These are phyloP conservation scores for Chaetomium sp. DNA, from an alignment of 2,329 filamentous ascomycete species.

Conservation along the genomic window DNA sequence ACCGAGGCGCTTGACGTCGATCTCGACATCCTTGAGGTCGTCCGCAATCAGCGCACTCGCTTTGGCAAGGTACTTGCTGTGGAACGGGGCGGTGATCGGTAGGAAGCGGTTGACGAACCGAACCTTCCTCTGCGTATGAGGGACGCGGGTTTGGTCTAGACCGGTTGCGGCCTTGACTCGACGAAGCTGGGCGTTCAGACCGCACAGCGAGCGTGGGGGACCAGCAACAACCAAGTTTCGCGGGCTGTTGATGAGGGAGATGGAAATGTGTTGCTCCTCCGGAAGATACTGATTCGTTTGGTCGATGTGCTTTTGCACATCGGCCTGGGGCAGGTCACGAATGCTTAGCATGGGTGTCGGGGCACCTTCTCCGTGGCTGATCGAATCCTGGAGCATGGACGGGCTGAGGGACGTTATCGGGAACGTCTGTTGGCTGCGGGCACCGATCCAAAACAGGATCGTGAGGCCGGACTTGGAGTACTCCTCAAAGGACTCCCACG, in stretches of 20 bases:
- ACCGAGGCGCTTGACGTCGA: conserved; percentile 65
- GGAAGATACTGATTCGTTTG: conserved; percentile 95
- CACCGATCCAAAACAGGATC: conserved; percentile 97
- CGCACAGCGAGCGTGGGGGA: conserved; percentile 90
- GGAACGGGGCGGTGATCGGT: conserved; percentile 95
- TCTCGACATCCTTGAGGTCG: conserved; percentile 76
- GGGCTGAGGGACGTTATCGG: conserved; percentile 91
- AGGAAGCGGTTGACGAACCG: conserved; percentile 96
- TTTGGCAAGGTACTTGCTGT: conserved; percentile 85
- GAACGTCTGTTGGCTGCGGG: conserved; percentile 94
- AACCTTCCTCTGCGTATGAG: conserved; percentile 91
- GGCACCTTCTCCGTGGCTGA: conserved; percentile 88
- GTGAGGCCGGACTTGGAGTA: conserved; percentile 75
- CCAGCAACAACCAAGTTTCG: conserved; percentile 96
- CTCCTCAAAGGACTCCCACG: conserved; percentile 86
- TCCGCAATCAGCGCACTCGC: conserved; percentile 78
- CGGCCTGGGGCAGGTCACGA: conserved; percentile 77
- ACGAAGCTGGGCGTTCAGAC: conserved; percentile 87
- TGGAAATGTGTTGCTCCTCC: conserved; percentile 83
- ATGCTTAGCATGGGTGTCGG: conserved; percentile 98
- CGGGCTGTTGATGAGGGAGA: conserved; percentile 94
- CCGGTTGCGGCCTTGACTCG: conserved; percentile 98
- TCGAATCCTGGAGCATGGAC: conserved; percentile 82
- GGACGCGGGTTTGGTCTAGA: conserved; percentile 88
- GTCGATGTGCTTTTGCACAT: conserved; percentile 94